Base-by-base conservation (phyloP, 225 moss, liverwort and hornwort species). In the Straminergon stramineum region DNA sequence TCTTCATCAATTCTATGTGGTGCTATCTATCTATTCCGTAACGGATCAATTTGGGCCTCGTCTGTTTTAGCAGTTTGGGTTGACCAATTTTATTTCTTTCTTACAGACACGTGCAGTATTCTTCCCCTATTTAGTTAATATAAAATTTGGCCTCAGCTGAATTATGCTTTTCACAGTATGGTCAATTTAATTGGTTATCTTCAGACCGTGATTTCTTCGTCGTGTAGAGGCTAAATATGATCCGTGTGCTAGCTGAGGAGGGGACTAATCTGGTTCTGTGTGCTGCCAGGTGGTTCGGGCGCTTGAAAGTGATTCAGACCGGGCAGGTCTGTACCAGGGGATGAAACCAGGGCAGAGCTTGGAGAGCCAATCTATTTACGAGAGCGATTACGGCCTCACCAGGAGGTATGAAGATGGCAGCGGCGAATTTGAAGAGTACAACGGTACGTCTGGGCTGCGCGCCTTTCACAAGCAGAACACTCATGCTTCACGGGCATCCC, bases 301-400 rank as follows among this genome's bases (percentile, higher is more conserved):
- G 31, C 93, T 98, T 48, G 95, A 97, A 66, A 93, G 93, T 70
- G 95, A 95, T 37, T 94, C 96, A 57, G 95, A 95, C 84, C 90
- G 89, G 57, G 90, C 93, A 6, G 96, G 96, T 73, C 87, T 98
- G 34, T 96, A 98, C 84, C 95, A 96, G 55, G 96, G 98, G 11
- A 92, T 95, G 88, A 96, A 94, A 89, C 96, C 93, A 32, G 96
- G 96, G 37, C 93, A 98, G 84, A 95, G 93, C 63, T 57, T 92
- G 83, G 93, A 93, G 57, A 81, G 79, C 15, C 91, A 93, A 53
- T 91, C 94, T 28, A 87, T 85, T 64, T 91, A 85, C 66, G 89
- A 91, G 84, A 93, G 90, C 64, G 88, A 91, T 7, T 89, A 90
- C 27, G 89, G 91, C 21, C 52, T 85, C 28, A 91, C 86, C 31